Conservation (phyloP, 1,139 yeast genomes). For the Scheffersomyces illinoinensis region DNA sequence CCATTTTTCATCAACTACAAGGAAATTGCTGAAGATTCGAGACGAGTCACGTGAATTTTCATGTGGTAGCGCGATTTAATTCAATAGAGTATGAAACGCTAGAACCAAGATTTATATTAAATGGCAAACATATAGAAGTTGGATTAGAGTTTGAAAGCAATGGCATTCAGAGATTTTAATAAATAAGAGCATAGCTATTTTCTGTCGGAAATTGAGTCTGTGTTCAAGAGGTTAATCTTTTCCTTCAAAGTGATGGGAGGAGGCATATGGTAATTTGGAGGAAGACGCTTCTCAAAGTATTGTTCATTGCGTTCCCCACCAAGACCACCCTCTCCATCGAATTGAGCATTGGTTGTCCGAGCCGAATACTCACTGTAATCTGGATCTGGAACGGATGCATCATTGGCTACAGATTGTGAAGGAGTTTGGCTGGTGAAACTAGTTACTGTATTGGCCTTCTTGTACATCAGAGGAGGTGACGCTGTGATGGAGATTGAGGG, state of each 20-base stretch:
- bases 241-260: constrained; percentile 33
- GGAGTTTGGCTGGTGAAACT: constrained; percentile 5
- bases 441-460: constrained; percentile 4
- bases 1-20: neutral
- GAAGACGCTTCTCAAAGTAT: constrained; percentile 10
- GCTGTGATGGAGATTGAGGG: neutral
- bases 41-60: neutral
- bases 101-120: neutral
- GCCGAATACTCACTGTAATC: constrained; percentile 23
- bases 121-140: neutral
- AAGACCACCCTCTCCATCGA: constrained; percentile 27
- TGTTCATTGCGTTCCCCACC: constrained; percentile 3
- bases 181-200: neutral
- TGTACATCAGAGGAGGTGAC: constrained; percentile 4
- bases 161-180: neutral
- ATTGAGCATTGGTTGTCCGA: constrained; percentile 33
- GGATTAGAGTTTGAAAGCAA: neutral
- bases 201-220: constrained; percentile 8
- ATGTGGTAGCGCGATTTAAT: neutral
- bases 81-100: neutral
- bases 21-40: neutral
- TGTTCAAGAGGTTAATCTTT: constrained; percentile 28
- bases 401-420: neutral
- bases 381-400: constrained; percentile 1
- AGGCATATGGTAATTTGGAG: constrained; percentile 7